Conservation (phyloP, 768 basidiomycete species). For the Amanita polypyramis region DNA sequence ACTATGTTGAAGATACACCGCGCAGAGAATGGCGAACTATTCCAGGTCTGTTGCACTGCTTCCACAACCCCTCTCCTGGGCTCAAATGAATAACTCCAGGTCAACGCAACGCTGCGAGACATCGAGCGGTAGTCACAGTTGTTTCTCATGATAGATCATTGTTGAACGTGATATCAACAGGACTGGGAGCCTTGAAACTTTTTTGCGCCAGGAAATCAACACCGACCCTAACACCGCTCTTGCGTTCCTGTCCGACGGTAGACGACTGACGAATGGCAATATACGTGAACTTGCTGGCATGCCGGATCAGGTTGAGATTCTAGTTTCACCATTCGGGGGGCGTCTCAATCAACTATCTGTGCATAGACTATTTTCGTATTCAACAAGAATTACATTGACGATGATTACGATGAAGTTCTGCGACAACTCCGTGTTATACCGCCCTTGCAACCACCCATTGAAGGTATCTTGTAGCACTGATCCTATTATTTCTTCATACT, state of each 20-base stretch:
- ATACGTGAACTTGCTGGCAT: constrained; percentile 66
- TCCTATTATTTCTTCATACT: not conserved
- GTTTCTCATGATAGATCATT: not conserved
- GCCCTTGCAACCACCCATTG: constrained; percentile 56
- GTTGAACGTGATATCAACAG: constrained; percentile 23
- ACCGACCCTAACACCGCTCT: constrained; percentile 60
- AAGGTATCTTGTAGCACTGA: constrained; percentile 34
- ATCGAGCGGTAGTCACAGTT: constrained; percentile 50
- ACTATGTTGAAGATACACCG: constrained; percentile 56
- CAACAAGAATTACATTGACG: constrained; percentile 72
- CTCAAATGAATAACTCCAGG: constrained; percentile 21
- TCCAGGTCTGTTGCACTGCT: constrained; percentile 31
- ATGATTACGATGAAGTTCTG: constrained; percentile 55
- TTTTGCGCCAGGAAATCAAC: constrained; percentile 63
- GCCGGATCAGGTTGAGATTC: constrained; percentile 57
- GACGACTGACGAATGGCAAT: constrained; percentile 59
- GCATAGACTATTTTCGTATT: constrained; percentile 66
- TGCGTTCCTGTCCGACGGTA: constrained; percentile 74
- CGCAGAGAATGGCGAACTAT: constrained; percentile 53
- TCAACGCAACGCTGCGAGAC: constrained; percentile 61
- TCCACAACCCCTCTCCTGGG: not conserved
- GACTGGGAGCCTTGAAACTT: constrained; percentile 55
- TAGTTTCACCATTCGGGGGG: not conserved
- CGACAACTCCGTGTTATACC: constrained; percentile 51
- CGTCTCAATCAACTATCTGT: not conserved